Evolutionary conservation across 2,329 filamentous ascomycete genomes (phyloP), one percentile per base, ranked within the genome.

Genomic region (Cercospora beticola): DNA sequence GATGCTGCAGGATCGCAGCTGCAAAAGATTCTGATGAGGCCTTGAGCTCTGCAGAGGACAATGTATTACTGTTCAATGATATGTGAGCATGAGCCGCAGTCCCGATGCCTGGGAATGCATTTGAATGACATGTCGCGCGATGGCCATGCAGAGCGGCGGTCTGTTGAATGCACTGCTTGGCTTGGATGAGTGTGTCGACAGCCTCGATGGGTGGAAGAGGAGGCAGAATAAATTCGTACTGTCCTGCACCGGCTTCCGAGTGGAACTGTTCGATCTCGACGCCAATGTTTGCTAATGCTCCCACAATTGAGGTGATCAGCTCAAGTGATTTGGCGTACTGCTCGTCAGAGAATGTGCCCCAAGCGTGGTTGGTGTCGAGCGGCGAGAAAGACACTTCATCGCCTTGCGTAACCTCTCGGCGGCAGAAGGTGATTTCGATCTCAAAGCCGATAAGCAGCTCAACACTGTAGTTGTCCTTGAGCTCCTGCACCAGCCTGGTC

Each of bases 201-300:
- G 92, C 91, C 49, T 86, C 81, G 0, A 94, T 79, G 0, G 91
- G 88, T 0, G 87, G 79, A 0, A 84, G 82, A 0, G 89, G 86
- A 0, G 90, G 86, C 0, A 95, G 84, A 1, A 93, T 83, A 65
- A 96, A 86, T 78, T 94, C 92, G 78, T 91, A 95, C 77, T 95
- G 92, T 0, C 91, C 91, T 0, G 86, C 84, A 0, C 89, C 88
- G 52, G 87, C 88, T 78, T 95, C 92, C 0, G 92, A 83, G 73
- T 96, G 92, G 74, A 93, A 86, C 78, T 92, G 88, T 70, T 93
- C 87, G 8, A 93, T 81, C 30, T 86, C 80, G 62, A 95, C 90
- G 31, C 86, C 89, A 12, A 88, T 86, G 0, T 81, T 79, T 1
- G 84, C 84, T 0, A 96, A 84, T 2, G 82, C 81, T 1, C 85